Evolutionary conservation across 306 rosid species (phyloP).

Genomic region (Quillaja saponaria): DNA sequence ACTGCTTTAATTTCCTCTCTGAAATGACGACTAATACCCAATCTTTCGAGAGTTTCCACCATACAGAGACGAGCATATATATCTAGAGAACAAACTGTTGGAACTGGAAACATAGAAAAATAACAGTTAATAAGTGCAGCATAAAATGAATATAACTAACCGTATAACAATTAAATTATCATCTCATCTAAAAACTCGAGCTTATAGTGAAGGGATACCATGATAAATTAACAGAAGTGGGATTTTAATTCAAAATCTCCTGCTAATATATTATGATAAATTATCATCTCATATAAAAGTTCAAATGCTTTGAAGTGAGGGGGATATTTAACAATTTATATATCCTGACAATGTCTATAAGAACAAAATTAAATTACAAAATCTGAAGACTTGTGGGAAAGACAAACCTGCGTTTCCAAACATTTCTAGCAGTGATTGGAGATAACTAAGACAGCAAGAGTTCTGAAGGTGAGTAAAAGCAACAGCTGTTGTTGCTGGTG

Average conservation of each 20-base stretch:
- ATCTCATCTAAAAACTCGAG: too few species aligned
- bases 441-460: constrained; percentile 64
- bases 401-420: constrained; percentile 67
- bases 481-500: constrained; percentile 84
- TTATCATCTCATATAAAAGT: too few species aligned
- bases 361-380: too few species aligned
- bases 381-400: not conserved
- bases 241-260: too few species aligned
- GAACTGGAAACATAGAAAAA: constrained; percentile 51
- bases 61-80: constrained; percentile 61
- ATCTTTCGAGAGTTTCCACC: constrained; percentile 70
- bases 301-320: too few species aligned
- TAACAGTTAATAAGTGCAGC: not conserved
- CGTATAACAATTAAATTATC: too few species aligned
- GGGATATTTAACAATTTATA: too few species aligned
- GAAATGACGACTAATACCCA: constrained; percentile 75
- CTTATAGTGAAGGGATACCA: too few species aligned
- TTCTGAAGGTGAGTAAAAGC: constrained; percentile 56
- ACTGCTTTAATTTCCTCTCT: constrained; percentile 59
- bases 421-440: constrained; percentile 52
- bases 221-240: too few species aligned
- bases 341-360: too few species aligned
- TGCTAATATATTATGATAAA: too few species aligned
- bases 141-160: too few species aligned
- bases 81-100: constrained; percentile 71